These are phyloP conservation scores for Solanum medicagineum DNA, from an alignment of 257 asterid species.

Conservation along the genomic window DNA sequence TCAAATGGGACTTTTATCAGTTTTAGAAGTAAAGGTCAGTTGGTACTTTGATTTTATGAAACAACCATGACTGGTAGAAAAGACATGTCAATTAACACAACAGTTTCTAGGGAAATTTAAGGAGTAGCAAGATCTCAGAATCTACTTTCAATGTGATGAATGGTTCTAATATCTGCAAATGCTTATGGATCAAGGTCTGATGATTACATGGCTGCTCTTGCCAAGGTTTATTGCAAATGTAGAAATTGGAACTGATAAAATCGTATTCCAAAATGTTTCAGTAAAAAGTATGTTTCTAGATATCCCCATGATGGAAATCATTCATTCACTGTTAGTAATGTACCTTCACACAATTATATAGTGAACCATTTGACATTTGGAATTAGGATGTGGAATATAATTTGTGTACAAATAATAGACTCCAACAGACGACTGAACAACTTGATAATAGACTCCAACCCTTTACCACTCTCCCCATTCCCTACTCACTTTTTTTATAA, in stretches of 20 bases:
- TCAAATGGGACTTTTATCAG: conserved; percentile 9
- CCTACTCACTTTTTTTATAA: no score
- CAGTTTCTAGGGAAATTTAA: not conserved
- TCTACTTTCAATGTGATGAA: not conserved
- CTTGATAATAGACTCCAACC: no score
- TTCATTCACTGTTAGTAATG: no score
- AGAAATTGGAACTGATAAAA: conserved; percentile 36
- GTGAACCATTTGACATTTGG: not conserved
- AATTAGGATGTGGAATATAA: not conserved
- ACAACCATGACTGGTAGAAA: not conserved
- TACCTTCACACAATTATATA: no score
- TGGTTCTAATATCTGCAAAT: conserved; percentile 10
- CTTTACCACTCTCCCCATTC: no score
- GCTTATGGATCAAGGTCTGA: conserved; percentile 76
- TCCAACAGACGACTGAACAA: no score
- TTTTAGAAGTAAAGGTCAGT: conserved; percentile 59
- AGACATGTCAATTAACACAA: not conserved
- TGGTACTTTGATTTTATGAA: conserved; percentile 6
- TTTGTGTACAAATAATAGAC: not conserved
- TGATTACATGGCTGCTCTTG: conserved; percentile 82
- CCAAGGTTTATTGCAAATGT: conserved; percentile 76
- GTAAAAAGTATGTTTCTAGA: not conserved
- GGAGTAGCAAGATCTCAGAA: not conserved
- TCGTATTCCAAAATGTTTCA: not conserved
- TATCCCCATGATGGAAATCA: not conserved